These are phyloP conservation scores for Xylaria bambusicola DNA, from an alignment of 495 filamentous ascomycete genomes.

Conservation along the genomic window DNA sequence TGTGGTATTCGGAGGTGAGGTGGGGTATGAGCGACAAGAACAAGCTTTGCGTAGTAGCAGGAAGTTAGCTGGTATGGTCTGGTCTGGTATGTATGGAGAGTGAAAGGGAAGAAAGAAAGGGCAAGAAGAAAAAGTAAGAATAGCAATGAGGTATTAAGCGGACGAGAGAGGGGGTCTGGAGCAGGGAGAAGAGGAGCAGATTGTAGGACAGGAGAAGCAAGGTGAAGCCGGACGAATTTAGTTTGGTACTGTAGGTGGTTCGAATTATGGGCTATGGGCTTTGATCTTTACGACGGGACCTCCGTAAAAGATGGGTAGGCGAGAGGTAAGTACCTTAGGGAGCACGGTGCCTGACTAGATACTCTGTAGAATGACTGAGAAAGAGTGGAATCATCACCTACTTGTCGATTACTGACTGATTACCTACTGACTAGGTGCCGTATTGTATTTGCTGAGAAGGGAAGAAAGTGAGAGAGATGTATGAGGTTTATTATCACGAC, in stretches of 20 bases:
- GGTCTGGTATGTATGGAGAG: too few relatives aligned
- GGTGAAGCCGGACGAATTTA: neutral
- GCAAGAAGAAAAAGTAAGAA: neutral
- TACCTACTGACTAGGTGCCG: too few relatives aligned
- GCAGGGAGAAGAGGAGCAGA: too few relatives aligned
- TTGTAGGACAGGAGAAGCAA: neutral
- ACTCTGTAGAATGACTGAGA: too few relatives aligned
- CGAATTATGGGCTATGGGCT: neutral
- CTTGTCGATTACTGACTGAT: too few relatives aligned
- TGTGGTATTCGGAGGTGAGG: neutral
- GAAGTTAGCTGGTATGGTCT: neutral
- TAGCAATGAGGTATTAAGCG: constrained; percentile 16
- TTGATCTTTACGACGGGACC: neutral
- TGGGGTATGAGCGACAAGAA: neutral
- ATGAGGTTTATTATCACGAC: constrained; percentile 6
- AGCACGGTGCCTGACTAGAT: too few relatives aligned
- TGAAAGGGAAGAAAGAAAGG: neutral
- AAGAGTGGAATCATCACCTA: too few relatives aligned
- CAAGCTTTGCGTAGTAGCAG: neutral
- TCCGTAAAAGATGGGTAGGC: neutral
- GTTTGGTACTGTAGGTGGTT: neutral
- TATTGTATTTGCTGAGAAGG: too few relatives aligned
- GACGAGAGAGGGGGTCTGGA: neutral
- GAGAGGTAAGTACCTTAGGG: too few relatives aligned
- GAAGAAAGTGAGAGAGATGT: too few relatives aligned